phyloP scores from a whole-genome alignment of 1,139 yeast species.

The Candida smagusa region DNA sequence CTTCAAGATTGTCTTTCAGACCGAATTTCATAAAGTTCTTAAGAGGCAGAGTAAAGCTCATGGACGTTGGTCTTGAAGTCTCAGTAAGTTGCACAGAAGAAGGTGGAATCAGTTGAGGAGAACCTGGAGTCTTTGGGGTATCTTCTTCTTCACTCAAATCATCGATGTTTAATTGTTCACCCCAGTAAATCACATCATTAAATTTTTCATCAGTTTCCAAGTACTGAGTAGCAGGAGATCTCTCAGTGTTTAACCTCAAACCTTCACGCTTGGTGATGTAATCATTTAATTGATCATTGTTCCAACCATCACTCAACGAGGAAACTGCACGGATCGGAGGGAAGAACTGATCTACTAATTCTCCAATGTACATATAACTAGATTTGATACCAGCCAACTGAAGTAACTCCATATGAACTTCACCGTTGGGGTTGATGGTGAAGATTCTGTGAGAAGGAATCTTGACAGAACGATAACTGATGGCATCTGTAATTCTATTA shows the following conservation, averaged over 20 bases:
- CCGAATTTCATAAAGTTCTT: conserved; percentile 43
- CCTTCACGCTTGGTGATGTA: conserved; percentile 24
- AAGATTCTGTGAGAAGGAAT: conserved; percentile 93
- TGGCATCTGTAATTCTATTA: conserved; percentile 93
- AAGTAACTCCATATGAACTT: conserved; percentile 93
- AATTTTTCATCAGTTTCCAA: conserved; percentile 54
- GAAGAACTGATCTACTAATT: conserved; percentile 94
- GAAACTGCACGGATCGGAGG: conserved; percentile 67
- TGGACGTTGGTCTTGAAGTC: conserved; percentile 25
- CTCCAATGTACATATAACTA: conserved; percentile 85
- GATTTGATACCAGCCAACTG: conserved; percentile 92
- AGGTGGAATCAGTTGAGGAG: neutral
- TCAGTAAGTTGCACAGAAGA: neutral
- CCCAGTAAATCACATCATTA: conserved; percentile 90
- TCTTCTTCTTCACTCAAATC: conserved; percentile 51
- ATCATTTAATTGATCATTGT: conserved; percentile 34
- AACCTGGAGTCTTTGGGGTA: conserved; percentile 3
- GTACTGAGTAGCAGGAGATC: conserved; percentile 12
- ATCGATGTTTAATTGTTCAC: conserved; percentile 64
- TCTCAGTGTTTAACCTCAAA: conserved; percentile 5
- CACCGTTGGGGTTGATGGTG: conserved; percentile 95
- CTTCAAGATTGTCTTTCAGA: conserved; percentile 11
- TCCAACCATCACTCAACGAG: conserved; percentile 37
- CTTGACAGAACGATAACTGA: conserved; percentile 90
- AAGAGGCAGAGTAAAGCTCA: conserved; percentile 40